Evolutionary conservation across 805 yeast genomes (phyloP).

Genomic region (Monosporozyma servazzii): DNA sequence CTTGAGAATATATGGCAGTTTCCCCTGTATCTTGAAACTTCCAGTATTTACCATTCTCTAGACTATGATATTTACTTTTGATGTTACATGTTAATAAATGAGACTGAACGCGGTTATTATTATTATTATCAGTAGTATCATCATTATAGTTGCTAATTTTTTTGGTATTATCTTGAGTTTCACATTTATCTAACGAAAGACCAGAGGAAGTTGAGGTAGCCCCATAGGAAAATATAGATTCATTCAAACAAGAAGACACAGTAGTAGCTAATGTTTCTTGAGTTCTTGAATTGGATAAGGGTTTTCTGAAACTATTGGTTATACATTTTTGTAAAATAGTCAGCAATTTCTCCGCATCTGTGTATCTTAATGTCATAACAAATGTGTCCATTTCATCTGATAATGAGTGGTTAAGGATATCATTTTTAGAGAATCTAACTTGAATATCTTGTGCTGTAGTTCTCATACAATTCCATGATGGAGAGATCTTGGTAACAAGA

Average conservation of each 20-base stretch:
- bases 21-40: conserved; percentile 10
- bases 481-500: conserved; percentile 12
- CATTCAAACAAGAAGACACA: conserved; percentile 16
- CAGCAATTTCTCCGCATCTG: conserved; percentile 14
- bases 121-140: not conserved
- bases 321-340: conserved; percentile 18
- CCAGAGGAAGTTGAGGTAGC: conserved; percentile 7
- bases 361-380: conserved; percentile 17
- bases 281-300: conserved; percentile 20
- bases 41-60: conserved; percentile 17
- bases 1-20: conserved; percentile 17
- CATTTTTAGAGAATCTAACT: conserved; percentile 12
- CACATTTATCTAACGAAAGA: not conserved
- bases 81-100: conserved; percentile 15
- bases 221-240: conserved; percentile 2
- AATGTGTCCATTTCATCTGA: conserved; percentile 2
- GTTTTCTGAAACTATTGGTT: conserved; percentile 9
- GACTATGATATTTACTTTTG: conserved; percentile 18
- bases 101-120: not conserved
- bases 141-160: not conserved
- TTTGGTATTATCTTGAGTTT: not conserved
- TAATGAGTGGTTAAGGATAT: conserved; percentile 9
- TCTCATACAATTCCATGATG: conserved; percentile 17
- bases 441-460: conserved; percentile 29
- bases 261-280: conserved; percentile 19